A percentile compares a stretch with the other conserved stretches of the same genome.
phyloP scores from a whole-genome alignment of 371 early-diverging fungal species.

The Syncephalastrum racemosum region DNA sequence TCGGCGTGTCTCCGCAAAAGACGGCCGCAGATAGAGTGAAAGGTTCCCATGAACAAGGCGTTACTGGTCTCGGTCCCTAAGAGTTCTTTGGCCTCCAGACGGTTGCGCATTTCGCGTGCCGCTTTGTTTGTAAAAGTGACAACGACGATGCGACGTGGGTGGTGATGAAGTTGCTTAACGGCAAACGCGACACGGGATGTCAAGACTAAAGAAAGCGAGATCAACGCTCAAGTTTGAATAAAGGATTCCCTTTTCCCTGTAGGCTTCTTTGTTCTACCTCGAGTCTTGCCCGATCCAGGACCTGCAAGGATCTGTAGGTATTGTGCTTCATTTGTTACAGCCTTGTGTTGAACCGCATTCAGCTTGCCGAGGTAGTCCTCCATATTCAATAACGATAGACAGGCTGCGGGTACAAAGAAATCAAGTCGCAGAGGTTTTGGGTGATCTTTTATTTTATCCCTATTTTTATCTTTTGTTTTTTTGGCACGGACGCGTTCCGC shows the following conservation, averaged over 20 bases:
- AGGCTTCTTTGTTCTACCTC: slow-evolving; percentile 38
- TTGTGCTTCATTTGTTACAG: slow-evolving; percentile 23
- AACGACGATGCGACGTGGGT: slow-evolving; percentile 48
- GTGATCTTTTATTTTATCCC: too few species aligned
- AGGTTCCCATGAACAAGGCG: slow-evolving; percentile 46
- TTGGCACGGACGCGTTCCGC: too few species aligned
- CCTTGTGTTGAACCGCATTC: slow-evolving; percentile 28
- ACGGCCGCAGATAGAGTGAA: slow-evolving; percentile 57
- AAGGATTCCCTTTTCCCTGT: slow-evolving; percentile 8
- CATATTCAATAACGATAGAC: too few species aligned
- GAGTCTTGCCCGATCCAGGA: slow-evolving; percentile 66
- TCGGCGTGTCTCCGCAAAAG: slow-evolving; percentile 34
- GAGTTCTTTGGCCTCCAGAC: slow-evolving; percentile 25
- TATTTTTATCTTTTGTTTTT: too few species aligned
- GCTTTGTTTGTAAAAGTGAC: slow-evolving; percentile 72
- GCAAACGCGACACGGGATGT: slow-evolving; percentile 43
- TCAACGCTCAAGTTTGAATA: neutral
- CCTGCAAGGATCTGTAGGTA: slow-evolving; percentile 60
- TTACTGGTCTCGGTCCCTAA: slow-evolving; percentile 30
- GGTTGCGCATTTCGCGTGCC: slow-evolving; percentile 56
- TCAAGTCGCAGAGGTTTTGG: too few species aligned
- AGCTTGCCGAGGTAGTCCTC: slow-evolving; percentile 11
- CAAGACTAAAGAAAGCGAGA: slow-evolving; percentile 25
- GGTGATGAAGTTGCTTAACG: slow-evolving; percentile 32
- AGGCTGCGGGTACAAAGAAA: neutral